A percentile compares a stretch with the other conserved stretches of the same genome.
phyloP scores from a whole-genome alignment of 2,329 filamentous ascomycete species.

The Colletotrichum somersetense region DNA sequence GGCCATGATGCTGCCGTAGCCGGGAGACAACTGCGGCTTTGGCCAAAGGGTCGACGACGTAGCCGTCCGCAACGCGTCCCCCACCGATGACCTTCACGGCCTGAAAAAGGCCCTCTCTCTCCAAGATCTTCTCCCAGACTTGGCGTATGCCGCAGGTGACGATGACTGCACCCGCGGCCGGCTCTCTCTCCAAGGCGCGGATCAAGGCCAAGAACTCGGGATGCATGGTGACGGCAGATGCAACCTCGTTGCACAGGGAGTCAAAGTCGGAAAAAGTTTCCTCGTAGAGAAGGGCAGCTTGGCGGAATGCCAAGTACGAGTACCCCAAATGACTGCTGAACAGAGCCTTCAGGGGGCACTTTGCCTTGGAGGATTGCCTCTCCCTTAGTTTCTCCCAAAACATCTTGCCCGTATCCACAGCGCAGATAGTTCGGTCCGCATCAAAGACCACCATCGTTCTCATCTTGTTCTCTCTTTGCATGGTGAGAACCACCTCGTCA shows the following conservation, averaged over 20 bases:
- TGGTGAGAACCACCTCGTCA: slow-evolving; percentile 49
- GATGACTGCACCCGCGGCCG: slow-evolving; percentile 61
- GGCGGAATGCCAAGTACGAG: slow-evolving; percentile 66
- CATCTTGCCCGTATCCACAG: slow-evolving; percentile 61
- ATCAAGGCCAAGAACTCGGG: slow-evolving; percentile 63
- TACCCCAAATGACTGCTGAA: slow-evolving; percentile 63
- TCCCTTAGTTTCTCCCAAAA: slow-evolving; percentile 59
- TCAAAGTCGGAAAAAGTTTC: slow-evolving; percentile 59
- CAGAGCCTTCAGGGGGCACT: slow-evolving; percentile 55
- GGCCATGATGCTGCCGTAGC: slow-evolving; percentile 50
- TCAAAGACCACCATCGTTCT: slow-evolving; percentile 68
- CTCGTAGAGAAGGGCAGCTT: slow-evolving; percentile 66
- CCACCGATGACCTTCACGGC: slow-evolving; percentile 65
- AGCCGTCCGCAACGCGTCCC: slow-evolving; percentile 59
- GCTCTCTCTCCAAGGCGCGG: slow-evolving; percentile 44
- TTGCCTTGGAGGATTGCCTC: not conserved
- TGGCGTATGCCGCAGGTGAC: slow-evolving; percentile 66
- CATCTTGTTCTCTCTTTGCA: slow-evolving; percentile 40
- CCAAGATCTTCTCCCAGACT: slow-evolving; percentile 69
- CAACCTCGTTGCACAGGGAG: slow-evolving; percentile 58
- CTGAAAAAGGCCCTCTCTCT: slow-evolving; percentile 54
- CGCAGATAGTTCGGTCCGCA: slow-evolving; percentile 67
- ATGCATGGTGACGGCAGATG: slow-evolving; percentile 56
- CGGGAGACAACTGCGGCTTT: slow-evolving; percentile 63
- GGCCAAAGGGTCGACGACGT: slow-evolving; percentile 61